Conservation (phyloP, 805 yeast genomes). For the Metschnikowia drakensbergensis region DNA sequence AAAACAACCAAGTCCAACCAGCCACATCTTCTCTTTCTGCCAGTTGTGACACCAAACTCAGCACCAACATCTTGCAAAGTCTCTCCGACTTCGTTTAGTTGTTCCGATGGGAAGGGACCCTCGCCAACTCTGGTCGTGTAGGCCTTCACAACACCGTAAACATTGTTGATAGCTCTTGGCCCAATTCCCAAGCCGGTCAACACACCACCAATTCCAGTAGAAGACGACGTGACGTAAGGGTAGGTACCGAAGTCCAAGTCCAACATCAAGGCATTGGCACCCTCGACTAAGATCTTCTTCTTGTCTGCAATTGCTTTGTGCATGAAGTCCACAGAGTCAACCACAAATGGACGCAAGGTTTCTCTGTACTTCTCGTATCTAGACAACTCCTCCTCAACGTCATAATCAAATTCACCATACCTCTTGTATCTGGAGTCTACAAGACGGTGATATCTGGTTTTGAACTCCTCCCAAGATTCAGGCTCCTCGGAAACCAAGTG, state of each 20-base stretch:
- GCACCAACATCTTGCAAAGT: constrained; percentile 88
- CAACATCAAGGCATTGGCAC: constrained; percentile 97
- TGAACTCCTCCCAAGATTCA: constrained; percentile 91
- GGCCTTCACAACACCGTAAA: constrained; percentile 96
- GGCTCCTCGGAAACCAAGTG: constrained; percentile 88
- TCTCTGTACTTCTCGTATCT: constrained; percentile 74
- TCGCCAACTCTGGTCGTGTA: constrained; percentile 99
- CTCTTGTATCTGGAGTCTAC: constrained; percentile 80
- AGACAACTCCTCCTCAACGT: constrained; percentile 72
- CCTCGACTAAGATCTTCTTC: constrained; percentile 90
- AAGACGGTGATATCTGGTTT: constrained; percentile 67
- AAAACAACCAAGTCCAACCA: constrained; percentile 97
- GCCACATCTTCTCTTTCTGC: constrained; percentile 98
- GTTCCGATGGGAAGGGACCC: constrained; percentile 99
- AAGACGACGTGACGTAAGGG: constrained; percentile 93
- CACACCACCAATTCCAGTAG: constrained; percentile 97
- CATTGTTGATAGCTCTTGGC: constrained; percentile 74
- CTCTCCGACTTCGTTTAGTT: constrained; percentile 82
- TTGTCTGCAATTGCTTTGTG: constrained; percentile 70
- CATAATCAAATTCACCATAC: constrained; percentile 91
- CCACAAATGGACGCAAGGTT: constrained; percentile 80
- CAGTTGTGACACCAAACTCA: constrained; percentile 97
- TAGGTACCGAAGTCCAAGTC: constrained; percentile 98
- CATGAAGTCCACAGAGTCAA: constrained; percentile 84
- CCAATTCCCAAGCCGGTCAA: constrained; percentile 95